Percentiles rank a stretch among this genome's conserved stretches.
phyloP scores from a whole-genome alignment of 2,329 filamentous ascomycete species.

The Fusarium hostae region DNA sequence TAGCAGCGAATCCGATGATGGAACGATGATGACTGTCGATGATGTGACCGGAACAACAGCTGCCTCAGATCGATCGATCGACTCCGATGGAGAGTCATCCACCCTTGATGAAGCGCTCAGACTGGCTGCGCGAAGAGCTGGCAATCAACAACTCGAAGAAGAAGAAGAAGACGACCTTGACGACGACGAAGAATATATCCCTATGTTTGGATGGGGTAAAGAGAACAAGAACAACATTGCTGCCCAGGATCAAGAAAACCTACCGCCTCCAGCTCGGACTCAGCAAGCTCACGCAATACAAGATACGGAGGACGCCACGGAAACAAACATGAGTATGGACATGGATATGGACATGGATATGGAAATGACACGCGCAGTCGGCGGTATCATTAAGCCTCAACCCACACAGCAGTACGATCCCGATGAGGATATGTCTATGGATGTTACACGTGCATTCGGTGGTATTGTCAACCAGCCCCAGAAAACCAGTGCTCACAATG shows the following conservation, averaged over 20 bases:
- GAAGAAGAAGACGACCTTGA: conserved; percentile 63
- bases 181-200: conserved; percentile 75
- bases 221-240: conserved; percentile 54
- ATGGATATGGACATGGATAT: conserved; percentile 55
- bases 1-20: conserved; percentile 74
- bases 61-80: conserved; percentile 68
- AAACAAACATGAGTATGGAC: conserved; percentile 54
- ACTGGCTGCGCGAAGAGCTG: conserved; percentile 79
- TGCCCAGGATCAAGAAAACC: conserved; percentile 56
- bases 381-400: conserved; percentile 61
- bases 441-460: conserved; percentile 86
- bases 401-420: conserved; percentile 56
- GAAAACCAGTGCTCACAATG: conserved; percentile 10
- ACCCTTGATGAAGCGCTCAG: conserved; percentile 81
- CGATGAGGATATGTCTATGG: conserved; percentile 87
- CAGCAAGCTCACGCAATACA: conserved; percentile 19
- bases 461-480: conserved; percentile 69
- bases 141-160: conserved; percentile 74
- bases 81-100: conserved; percentile 73
- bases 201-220: conserved; percentile 80
- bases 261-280: conserved; percentile 35
- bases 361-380: conserved; percentile 63
- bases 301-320: conserved; percentile 44
- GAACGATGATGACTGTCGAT: conserved; percentile 85
- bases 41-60: conserved; percentile 77